Conservation (phyloP, 257 asterid genomes). For the Gardenia jasminoides region DNA sequence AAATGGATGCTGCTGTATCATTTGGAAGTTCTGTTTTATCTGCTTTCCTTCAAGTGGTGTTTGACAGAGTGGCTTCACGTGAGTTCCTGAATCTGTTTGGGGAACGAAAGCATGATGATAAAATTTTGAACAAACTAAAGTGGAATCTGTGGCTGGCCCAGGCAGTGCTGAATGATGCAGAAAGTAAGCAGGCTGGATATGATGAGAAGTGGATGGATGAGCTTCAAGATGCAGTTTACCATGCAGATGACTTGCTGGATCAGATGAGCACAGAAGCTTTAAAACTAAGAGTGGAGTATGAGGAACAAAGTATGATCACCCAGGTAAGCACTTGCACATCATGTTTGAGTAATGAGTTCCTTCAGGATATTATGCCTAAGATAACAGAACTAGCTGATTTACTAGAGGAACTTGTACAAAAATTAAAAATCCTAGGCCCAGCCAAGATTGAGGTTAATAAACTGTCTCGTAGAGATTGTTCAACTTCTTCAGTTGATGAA, state of each 20-base stretch:
- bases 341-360: not conserved
- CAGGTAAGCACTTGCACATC: conserved; percentile 5
- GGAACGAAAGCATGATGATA: not conserved
- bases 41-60: not conserved
- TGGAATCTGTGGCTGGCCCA: conserved; percentile 1
- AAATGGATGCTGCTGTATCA: conserved; percentile 8
- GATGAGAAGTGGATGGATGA: conserved; percentile 17
- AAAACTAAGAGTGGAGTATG: conserved; percentile 3
- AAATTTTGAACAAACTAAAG: not conserved
- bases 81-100: conserved; percentile 1
- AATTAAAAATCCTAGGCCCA: conserved; percentile 11
- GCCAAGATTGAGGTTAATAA: not conserved
- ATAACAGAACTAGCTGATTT: conserved; percentile 4
- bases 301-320: not conserved
- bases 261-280: conserved; percentile 19
- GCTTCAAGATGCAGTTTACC: conserved; percentile 11
- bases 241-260: conserved; percentile 24
- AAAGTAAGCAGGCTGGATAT: conserved; percentile 15
- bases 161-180: conserved; percentile 24
- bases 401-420: conserved; percentile 11
- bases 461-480: not conserved
- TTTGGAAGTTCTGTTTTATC: conserved; percentile 15
- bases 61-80: conserved; percentile 11
- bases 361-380: not conserved
- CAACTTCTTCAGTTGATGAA: conserved; percentile 22